Percentiles rank a stretch among this genome's conserved stretches.
phyloP scores from a whole-genome alignment of 2,329 filamentous ascomycete species.

The Dactylellina sp. region DNA sequence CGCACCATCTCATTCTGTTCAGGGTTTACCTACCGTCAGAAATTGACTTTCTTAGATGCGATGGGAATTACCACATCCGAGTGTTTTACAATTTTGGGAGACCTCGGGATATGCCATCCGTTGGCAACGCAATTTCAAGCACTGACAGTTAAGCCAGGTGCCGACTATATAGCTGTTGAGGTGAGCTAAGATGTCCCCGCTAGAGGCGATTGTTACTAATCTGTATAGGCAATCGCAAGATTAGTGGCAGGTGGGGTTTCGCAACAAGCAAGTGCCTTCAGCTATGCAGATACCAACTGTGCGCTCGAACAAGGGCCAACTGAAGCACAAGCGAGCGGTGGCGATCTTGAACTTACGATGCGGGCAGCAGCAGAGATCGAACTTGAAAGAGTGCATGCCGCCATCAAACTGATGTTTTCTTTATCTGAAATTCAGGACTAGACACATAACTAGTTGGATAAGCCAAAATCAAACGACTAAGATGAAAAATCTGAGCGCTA shows the following conservation, averaged over 20 bases:
- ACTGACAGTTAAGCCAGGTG: constrained; percentile 48
- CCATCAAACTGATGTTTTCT: constrained; percentile 33
- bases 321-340: constrained; percentile 1
- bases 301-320: not conserved
- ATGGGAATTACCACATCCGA: constrained; percentile 52
- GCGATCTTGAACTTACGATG: constrained; percentile 34
- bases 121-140: constrained; percentile 55
- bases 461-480: not conserved
- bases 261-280: constrained; percentile 1
- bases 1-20: constrained; percentile 70
- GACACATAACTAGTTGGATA: not conserved
- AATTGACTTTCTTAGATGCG: constrained; percentile 61
- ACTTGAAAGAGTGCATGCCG: constrained; percentile 27
- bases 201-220: not conserved
- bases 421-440: not conserved
- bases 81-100: constrained; percentile 50
- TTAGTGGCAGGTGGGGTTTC: constrained; percentile 39
- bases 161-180: constrained; percentile 54
- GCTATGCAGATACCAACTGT: constrained; percentile 3
- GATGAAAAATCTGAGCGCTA: no score
- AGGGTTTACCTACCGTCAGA: constrained; percentile 73
- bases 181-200: constrained; percentile 10
- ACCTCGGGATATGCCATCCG: constrained; percentile 53
- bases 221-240: constrained; percentile 44
- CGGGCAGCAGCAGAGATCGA: constrained; percentile 47